Conservation (phyloP, 106 monocot species). For the Apostasia shenzhenica region DNA sequence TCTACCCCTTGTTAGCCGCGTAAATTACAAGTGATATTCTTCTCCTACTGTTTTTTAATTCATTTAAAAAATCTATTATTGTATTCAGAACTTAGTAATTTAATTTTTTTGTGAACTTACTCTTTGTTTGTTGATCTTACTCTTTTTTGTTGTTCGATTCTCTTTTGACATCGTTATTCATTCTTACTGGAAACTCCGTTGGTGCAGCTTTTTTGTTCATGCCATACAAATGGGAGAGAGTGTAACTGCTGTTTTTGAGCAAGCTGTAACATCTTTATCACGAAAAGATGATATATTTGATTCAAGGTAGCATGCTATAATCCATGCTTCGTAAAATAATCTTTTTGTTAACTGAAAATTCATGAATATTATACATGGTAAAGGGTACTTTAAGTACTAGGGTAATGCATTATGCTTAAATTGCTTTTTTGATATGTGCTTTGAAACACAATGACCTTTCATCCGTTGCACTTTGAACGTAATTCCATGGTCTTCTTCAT, state of each 20-base stretch:
- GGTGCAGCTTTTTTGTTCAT: constrained; percentile 93
- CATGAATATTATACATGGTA: too few species aligned
- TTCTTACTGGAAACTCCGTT: neutral
- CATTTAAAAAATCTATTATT: too few species aligned
- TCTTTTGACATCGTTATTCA: too few species aligned
- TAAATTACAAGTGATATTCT: constrained; percentile 74
- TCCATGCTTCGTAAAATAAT: neutral
- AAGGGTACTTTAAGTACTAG: too few species aligned
- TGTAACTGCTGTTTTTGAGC: constrained; percentile 79
- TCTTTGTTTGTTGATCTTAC: neutral
- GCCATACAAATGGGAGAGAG: constrained; percentile 87
- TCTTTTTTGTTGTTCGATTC: neutral
- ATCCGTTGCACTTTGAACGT: too few species aligned
- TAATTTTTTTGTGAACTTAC: neutral
- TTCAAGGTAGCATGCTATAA: constrained; percentile 47
- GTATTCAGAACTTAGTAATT: neutral
- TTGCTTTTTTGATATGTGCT: too few species aligned
- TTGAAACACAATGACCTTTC: too few species aligned
- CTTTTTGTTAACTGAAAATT: too few species aligned
- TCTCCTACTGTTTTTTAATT: neutral
- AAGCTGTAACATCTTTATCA: constrained; percentile 74
- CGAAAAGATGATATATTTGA: constrained; percentile 56
- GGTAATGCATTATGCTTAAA: too few species aligned
- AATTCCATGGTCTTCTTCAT: too few species aligned
- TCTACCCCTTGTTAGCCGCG: constrained; percentile 86